phyloP scores from a whole-genome alignment of 805 yeast genomes.

The Ogataea saltuana region DNA sequence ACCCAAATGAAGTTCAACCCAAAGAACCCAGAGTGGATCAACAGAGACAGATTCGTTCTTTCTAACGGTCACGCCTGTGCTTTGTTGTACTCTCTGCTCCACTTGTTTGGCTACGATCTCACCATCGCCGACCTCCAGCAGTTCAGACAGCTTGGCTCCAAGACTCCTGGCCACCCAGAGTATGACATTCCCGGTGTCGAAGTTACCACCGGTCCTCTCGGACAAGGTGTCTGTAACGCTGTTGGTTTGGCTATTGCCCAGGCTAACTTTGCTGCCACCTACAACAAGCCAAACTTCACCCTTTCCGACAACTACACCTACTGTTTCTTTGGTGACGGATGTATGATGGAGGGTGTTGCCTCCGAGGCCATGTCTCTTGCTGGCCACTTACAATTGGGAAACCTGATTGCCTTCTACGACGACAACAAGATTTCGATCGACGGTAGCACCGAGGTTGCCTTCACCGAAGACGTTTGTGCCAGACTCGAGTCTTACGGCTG shows the following conservation, averaged over 20 bases:
- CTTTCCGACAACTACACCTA: constrained; percentile 77
- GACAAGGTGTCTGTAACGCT: constrained; percentile 96
- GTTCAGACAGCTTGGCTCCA: constrained; percentile 88
- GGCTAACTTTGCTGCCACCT: constrained; percentile 86
- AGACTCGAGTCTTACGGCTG: constrained; percentile 94
- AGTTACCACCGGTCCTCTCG: constrained; percentile 98
- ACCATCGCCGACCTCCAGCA: constrained; percentile 82
- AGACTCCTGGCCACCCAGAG: constrained; percentile 98
- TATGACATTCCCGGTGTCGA: constrained; percentile 88
- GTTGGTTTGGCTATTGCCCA: constrained; percentile 97
- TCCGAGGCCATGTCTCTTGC: constrained; percentile 94
- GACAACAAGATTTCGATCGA: constrained; percentile 97
- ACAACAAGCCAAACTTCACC: constrained; percentile 81
- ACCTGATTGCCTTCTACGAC: constrained; percentile 93
- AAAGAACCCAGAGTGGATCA: constrained; percentile 86
- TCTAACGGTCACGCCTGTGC: constrained; percentile 98
- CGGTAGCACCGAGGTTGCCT: constrained; percentile 85
- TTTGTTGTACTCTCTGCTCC: constrained; percentile 79
- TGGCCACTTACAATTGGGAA: constrained; percentile 91
- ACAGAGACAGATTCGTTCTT: constrained; percentile 92
- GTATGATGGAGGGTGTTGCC: constrained; percentile 97
- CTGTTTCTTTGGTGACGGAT: constrained; percentile 92
- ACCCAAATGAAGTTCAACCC: constrained; percentile 85
- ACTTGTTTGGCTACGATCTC: constrained; percentile 80
- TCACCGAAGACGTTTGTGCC: constrained; percentile 86